phyloP scores from a whole-genome alignment of 306 rosid genomes.

The Trifolium subterraneum region DNA sequence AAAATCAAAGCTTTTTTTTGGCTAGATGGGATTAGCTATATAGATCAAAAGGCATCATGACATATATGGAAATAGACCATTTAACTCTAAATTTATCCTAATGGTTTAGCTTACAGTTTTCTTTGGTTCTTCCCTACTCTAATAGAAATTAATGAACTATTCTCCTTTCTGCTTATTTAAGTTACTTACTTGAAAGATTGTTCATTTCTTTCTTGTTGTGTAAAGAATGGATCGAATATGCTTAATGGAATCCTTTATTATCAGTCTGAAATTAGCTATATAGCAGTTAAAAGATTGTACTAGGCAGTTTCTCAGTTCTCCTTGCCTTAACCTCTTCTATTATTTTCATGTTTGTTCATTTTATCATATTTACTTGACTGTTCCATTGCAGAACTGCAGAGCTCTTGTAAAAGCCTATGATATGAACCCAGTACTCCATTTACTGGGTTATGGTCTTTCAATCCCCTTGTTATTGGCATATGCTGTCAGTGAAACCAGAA shows the following conservation, averaged over 20 bases:
- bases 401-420: conserved; percentile 80
- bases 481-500: conserved; percentile 61
- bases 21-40: not conserved
- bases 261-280: conserved; percentile 19
- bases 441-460: conserved; percentile 65
- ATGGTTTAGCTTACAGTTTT: not conserved
- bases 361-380: conserved; percentile 35
- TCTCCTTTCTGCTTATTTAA: not conserved
- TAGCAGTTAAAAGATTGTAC: too few species aligned
- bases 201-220: not conserved
- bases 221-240: conserved; percentile 11
- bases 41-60: not conserved
- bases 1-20: not conserved
- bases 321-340: conserved; percentile 10
- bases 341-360: conserved; percentile 17
- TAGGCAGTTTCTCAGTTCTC: not conserved
- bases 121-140: not conserved
- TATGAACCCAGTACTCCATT: conserved; percentile 84
- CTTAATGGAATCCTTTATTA: not conserved
- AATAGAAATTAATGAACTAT: not conserved
- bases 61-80: not conserved
- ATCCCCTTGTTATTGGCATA: conserved; percentile 70
- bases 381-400: conserved; percentile 74
- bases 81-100: not conserved
- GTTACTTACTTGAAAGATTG: not conserved